These are phyloP conservation scores for Centaurea solstitialis DNA, from an alignment of 129 eudicot species.

Conservation along the genomic window DNA sequence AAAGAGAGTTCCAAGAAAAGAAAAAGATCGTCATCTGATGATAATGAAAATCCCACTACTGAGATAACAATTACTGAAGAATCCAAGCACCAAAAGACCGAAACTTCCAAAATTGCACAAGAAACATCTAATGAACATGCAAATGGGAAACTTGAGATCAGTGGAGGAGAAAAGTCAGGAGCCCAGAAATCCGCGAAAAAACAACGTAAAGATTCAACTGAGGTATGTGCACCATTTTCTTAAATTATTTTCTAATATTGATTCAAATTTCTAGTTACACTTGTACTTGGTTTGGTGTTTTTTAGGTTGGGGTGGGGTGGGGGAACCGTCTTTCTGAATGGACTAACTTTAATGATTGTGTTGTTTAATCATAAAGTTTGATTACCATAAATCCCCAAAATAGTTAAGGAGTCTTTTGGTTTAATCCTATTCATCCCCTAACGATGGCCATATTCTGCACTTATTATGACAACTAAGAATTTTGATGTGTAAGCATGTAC, in stretches of 20 bases:
- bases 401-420: not conserved
- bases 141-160: conserved; percentile 30
- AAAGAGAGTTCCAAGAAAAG: conserved; percentile 60
- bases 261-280: not conserved
- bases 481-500: not conserved
- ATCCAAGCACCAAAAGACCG: conserved; percentile 49
- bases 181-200: conserved; percentile 38
- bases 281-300: not conserved
- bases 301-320: not conserved
- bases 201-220: conserved; percentile 50
- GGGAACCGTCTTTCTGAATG: not conserved
- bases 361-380: not conserved
- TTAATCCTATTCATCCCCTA: not conserved
- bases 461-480: not conserved
- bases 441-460: not conserved
- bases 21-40: conserved; percentile 45
- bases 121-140: conserved; percentile 17
- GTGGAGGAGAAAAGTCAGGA: conserved; percentile 42
- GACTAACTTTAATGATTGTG: not conserved
- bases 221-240: conserved; percentile 40
- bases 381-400: not conserved
- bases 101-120: conserved; percentile 25
- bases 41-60: conserved; percentile 21
- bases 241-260: not conserved
- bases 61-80: conserved; percentile 43